phyloP scores from a whole-genome alignment of 106 monocot genomes.

The Iris macrosiphon region DNA sequence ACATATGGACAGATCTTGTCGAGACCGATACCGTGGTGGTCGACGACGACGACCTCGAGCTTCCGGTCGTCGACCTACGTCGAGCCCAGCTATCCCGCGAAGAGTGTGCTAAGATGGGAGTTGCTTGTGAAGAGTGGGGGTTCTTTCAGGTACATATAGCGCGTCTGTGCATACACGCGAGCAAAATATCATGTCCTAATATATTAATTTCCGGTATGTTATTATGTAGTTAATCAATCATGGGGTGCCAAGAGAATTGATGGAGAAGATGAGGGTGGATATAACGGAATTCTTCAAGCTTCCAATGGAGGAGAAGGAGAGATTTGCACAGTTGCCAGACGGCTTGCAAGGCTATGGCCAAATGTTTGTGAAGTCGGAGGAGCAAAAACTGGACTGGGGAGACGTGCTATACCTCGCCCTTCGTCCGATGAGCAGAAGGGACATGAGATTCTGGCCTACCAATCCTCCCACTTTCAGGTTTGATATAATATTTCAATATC shows the following conservation, averaged over 20 bases:
- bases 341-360: constrained; percentile 2
- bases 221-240: constrained; percentile 2
- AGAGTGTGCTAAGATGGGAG: neutral
- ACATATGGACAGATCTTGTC: neutral
- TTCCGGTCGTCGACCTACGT: no score
- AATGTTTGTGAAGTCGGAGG: neutral
- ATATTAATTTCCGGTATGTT: neutral
- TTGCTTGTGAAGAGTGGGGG: no score
- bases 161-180: no score
- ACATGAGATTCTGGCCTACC: constrained; percentile 12
- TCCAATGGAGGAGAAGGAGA: constrained; percentile 4
- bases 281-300: constrained; percentile 3
- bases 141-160: constrained; percentile 3
- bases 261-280: constrained; percentile 1
- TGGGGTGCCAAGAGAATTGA: neutral
- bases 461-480: constrained; percentile 10
- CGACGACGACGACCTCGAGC: neutral
- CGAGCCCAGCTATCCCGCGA: neutral
- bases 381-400: constrained; percentile 8
- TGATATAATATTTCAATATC: no score
- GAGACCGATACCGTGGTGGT: neutral
- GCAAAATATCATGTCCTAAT: neutral
- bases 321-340: neutral
- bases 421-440: neutral
- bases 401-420: neutral